phyloP scores from a whole-genome alignment of 805 yeast genomes.

The Saturnispora halmiae region DNA sequence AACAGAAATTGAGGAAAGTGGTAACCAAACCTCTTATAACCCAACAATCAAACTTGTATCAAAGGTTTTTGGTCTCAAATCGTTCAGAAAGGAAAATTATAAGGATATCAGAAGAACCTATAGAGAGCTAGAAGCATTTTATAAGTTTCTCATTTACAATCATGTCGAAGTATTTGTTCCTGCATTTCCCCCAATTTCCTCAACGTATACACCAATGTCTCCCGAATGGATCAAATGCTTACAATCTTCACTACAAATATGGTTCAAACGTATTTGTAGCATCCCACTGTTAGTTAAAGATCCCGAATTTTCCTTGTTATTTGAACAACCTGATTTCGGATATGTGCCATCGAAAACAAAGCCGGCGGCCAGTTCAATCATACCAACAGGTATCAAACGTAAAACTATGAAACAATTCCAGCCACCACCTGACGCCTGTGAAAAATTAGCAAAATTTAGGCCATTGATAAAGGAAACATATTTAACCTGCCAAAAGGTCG shows the following conservation, averaged over 20 bases:
- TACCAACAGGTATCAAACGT: constrained; percentile 79
- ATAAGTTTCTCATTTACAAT: constrained; percentile 67
- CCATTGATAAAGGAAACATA: constrained; percentile 78
- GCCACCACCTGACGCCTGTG: constrained; percentile 83
- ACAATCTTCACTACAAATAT: constrained; percentile 56
- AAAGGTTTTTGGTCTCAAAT: constrained; percentile 49
- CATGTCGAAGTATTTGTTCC: constrained; percentile 93
- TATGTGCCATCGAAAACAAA: constrained; percentile 33
- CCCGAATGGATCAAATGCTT: constrained; percentile 66
- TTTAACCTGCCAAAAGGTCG: constrained; percentile 46
- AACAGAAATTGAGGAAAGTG: constrained; percentile 60
- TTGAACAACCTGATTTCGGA: constrained; percentile 32
- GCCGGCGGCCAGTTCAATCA: constrained; percentile 33
- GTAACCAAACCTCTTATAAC: constrained; percentile 50
- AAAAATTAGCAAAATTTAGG: constrained; percentile 73
- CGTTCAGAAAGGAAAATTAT: constrained; percentile 61
- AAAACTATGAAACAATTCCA: constrained; percentile 86
- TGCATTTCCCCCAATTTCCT: constrained; percentile 64
- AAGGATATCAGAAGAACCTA: constrained; percentile 74
- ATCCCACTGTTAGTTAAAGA: constrained; percentile 80
- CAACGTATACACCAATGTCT: constrained; percentile 76
- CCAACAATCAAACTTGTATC: constrained; percentile 73
- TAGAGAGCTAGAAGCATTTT: constrained; percentile 66
- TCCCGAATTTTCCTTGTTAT: constrained; percentile 77
- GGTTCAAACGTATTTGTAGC: constrained; percentile 68